Evolutionary conservation across 495 filamentous ascomycete genomes (phyloP), one percentile per base, ranked within the genome.

Genomic region (Daldinia caldariorum): DNA sequence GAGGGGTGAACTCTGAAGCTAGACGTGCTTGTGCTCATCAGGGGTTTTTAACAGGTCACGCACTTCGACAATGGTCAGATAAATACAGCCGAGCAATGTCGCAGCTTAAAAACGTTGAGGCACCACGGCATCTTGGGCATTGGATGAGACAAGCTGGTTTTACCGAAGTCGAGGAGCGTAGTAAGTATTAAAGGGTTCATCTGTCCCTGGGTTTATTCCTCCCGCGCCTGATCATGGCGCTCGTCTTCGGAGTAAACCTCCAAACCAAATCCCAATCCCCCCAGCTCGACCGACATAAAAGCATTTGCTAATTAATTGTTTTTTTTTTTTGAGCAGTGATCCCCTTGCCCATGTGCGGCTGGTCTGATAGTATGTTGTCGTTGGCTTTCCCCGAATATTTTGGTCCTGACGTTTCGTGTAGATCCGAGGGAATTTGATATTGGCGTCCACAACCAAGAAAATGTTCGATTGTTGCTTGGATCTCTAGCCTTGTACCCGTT

Each of bases 31-130:
- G 14, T 69, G 37, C 61, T 70, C 38, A 65, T 41, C 16, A 22
- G 8, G 47, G 22, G 12, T 65, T 50, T 39, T 35, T 37, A 16
- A 60, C 51, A 87, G 84, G 85, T 58, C 89, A 92, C 78, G 91
- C 91, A 1, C 78, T 96, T 68, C 84, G 88, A 51, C 84, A 89
- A 72, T 92, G 92, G 90, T 94, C 91, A 54, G 84, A 85, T 41
- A 84, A 83, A 62, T 91, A 91, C 68, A 85, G 90, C 77, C 83
- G 85, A 62, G 87, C 89, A 55, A 77, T 91, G 69, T 85, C 90
- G 58, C 87, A 84, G 31, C 79, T 83, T 34, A 94, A 94, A 69
- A 90, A 94, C 73, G 85, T 89, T 51, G 83, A 92, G 45, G 87
- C 89, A 22, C 87, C 90, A 18, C 80, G 90, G 51, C 86, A 84